phyloP scores from a whole-genome alignment of 495 filamentous ascomycete species.

The Recurvomyces mirabilis region DNA sequence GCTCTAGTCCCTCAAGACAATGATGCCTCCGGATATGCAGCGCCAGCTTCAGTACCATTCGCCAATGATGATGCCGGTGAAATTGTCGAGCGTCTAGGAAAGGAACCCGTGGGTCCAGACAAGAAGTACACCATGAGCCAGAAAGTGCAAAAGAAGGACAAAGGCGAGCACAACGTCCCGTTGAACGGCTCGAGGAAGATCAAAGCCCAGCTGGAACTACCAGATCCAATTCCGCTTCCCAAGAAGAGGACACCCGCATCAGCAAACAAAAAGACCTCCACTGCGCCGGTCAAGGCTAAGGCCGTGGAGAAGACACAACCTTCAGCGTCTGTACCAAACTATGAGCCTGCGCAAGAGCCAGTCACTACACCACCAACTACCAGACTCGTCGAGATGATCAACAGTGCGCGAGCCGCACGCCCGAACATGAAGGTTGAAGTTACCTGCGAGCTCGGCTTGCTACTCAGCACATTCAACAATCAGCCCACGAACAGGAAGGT shows the following conservation, averaged over 20 bases:
- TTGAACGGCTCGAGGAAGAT: neutral
- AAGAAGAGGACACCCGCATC: neutral
- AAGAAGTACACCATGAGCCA: constrained; percentile 17
- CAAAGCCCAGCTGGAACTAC: constrained; percentile 4
- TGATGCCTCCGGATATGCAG: neutral
- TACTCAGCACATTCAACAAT: neutral
- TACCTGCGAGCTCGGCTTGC: neutral
- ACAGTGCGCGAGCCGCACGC: too few species aligned
- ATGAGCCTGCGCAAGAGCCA: too few species aligned
- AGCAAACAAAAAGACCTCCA: neutral
- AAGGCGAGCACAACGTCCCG: neutral
- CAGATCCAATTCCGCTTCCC: constrained; percentile 5
- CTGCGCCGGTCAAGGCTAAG: neutral
- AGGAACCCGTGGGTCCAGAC: neutral
- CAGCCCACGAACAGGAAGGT: neutral
- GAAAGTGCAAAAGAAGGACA: constrained; percentile 1
- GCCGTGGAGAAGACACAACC: neutral
- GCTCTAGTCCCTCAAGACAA: neutral
- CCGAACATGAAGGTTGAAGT: too few species aligned
- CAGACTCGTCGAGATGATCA: too few species aligned
- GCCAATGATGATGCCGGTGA: neutral
- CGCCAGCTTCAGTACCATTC: neutral
- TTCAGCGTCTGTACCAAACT: neutral
- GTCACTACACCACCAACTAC: too few species aligned
- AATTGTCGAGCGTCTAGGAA: constrained; percentile 10